Evolutionary conservation across 2,329 filamentous ascomycete species (phyloP).

Genomic region (Chaetomiaceae sp.): DNA sequence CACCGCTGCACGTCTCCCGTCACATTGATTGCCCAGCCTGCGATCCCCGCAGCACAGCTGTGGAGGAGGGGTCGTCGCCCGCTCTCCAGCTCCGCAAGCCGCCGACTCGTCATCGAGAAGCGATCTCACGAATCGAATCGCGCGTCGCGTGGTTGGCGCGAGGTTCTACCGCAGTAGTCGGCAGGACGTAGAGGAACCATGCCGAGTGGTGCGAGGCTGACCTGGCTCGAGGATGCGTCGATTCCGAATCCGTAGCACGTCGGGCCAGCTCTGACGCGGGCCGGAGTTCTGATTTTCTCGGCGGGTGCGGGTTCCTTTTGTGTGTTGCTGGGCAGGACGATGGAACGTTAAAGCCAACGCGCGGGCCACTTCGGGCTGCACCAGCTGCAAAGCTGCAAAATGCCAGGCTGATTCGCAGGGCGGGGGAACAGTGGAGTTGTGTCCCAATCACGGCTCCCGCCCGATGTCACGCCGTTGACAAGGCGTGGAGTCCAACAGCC

Average conservation of each 20-base stretch:
- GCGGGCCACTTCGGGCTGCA: slow-evolving; percentile 2
- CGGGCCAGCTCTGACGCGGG: too few species aligned
- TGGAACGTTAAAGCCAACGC: too few species aligned
- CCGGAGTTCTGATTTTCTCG: too few species aligned
- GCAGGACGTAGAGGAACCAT: too few species aligned
- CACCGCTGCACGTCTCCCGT: slow-evolving; percentile 17
- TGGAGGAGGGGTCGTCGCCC: slow-evolving; percentile 1
- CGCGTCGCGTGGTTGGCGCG: too few species aligned
- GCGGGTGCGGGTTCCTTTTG: too few species aligned
- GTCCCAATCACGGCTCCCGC: slow-evolving; percentile 10
- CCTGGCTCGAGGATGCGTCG: too few species aligned
- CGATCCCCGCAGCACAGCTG: not conserved
- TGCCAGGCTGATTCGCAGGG: slow-evolving; percentile 16
- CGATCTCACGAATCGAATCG: not conserved
- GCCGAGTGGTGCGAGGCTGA: too few species aligned
- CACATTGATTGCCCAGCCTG: slow-evolving; percentile 13
- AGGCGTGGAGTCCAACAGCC: slow-evolving; percentile 8
- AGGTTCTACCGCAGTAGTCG: too few species aligned
- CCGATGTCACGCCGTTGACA: slow-evolving; percentile 23
- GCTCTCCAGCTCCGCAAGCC: not conserved
- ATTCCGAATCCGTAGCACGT: too few species aligned
- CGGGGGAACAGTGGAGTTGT: slow-evolving; percentile 2
- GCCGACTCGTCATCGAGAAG: not conserved
- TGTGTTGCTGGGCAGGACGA: too few species aligned
- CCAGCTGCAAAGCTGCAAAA: slow-evolving; percentile 1